phyloP scores from a whole-genome alignment of 345 rosid genomes.

The Rhodamnia argentea region DNA sequence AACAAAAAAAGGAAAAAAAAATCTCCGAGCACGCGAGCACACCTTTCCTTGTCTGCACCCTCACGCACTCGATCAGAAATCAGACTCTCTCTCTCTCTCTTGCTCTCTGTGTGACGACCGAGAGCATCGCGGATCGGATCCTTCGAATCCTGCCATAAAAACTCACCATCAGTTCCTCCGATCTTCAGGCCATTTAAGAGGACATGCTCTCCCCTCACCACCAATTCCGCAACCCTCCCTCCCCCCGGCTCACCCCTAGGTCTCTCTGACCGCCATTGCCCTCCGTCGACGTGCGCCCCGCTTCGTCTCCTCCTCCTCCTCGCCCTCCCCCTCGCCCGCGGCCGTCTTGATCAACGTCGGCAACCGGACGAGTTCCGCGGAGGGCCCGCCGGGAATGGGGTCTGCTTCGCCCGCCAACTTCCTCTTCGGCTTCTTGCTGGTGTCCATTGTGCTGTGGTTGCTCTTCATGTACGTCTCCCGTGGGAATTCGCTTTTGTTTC shows the following conservation, averaged over 20 bases:
- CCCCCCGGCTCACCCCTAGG: not conserved
- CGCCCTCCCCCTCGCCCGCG: not conserved
- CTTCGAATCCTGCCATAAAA: not conserved
- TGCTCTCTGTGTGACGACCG: not conserved
- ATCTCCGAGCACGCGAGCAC: too few relatives aligned
- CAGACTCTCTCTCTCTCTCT: not conserved
- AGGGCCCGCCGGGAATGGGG: constrained; percentile 30
- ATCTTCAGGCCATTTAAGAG: not conserved
- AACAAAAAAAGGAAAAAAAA: too few relatives aligned
- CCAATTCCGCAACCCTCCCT: not conserved
- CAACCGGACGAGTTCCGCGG: not conserved
- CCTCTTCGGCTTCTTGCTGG: constrained; percentile 73
- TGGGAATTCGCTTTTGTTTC: not conserved
- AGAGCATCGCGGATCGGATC: not conserved
- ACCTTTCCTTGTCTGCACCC: not conserved
- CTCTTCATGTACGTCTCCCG: constrained; percentile 68
- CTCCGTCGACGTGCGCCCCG: not conserved
- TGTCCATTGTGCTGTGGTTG: constrained; percentile 73
- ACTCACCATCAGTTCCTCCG: not conserved
- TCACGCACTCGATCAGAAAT: not conserved
- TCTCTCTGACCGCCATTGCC: too few relatives aligned
- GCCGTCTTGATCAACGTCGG: not conserved
- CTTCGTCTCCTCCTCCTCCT: not conserved
- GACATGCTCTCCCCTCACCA: not conserved
- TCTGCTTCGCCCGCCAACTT: constrained; percentile 91